These are phyloP conservation scores for Selenicereus undatus DNA, from an alignment of 148 eudicot genomes.

Conservation along the genomic window DNA sequence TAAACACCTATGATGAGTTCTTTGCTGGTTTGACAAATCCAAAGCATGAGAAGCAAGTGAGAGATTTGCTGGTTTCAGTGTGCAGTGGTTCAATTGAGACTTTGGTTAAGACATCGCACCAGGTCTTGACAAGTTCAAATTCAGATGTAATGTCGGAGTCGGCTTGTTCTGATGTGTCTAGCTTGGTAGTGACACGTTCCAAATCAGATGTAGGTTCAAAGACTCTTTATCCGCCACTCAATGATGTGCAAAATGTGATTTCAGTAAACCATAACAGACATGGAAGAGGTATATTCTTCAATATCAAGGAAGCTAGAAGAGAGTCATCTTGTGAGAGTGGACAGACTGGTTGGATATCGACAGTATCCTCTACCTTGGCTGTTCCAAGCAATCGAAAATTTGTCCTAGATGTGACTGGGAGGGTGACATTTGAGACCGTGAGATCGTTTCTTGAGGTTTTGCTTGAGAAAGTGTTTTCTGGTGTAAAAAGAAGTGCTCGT, in stretches of 20 bases:
- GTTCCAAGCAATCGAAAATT: slow-evolving; percentile 68
- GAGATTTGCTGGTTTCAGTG: slow-evolving; percentile 53
- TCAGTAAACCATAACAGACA: slow-evolving; percentile 17
- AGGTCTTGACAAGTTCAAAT: slow-evolving; percentile 38
- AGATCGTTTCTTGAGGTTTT: slow-evolving; percentile 60
- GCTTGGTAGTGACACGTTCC: slow-evolving; percentile 34
- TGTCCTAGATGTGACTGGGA: slow-evolving; percentile 73
- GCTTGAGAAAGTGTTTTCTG: slow-evolving; percentile 41
- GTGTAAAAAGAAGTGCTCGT: slow-evolving; percentile 37
- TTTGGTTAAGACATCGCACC: slow-evolving; percentile 64
- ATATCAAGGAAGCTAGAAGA: slow-evolving; percentile 1
- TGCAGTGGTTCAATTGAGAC: slow-evolving; percentile 82
- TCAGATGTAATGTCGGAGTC: slow-evolving; percentile 4
- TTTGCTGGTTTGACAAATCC: slow-evolving; percentile 86
- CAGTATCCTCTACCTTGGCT: slow-evolving; percentile 61
- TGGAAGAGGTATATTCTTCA: slow-evolving; percentile 1
- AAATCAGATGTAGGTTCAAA: slow-evolving; percentile 28
- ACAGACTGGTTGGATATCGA: slow-evolving; percentile 42
- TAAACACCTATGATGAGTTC: slow-evolving; percentile 72
- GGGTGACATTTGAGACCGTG: slow-evolving; percentile 69
- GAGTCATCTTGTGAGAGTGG: slow-evolving; percentile 28
- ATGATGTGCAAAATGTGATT: slow-evolving; percentile 20
- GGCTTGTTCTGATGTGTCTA: slow-evolving; percentile 35
- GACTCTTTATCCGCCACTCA: slow-evolving; percentile 20
- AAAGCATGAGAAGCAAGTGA: slow-evolving; percentile 60